These are phyloP conservation scores for Stemphylium vesicarium DNA, from an alignment of 2,329 filamentous ascomycete species.

Conservation along the genomic window DNA sequence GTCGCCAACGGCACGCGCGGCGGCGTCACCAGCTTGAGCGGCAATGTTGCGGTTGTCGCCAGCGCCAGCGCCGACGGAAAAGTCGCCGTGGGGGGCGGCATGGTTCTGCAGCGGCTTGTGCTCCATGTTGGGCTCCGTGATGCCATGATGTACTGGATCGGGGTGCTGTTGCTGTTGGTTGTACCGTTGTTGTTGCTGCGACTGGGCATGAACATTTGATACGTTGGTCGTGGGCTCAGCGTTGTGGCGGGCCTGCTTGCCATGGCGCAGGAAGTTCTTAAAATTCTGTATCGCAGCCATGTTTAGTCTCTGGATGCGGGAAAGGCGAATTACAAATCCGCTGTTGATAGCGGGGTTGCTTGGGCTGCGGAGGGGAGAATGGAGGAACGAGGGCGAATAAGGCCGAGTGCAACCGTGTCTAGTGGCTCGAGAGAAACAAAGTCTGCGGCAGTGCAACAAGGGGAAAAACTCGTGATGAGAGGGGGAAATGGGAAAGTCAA, in stretches of 20 bases:
- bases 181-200: constrained; percentile 66
- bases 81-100: constrained; percentile 60
- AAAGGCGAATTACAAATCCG: constrained; percentile 21
- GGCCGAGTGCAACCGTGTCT: constrained; percentile 25
- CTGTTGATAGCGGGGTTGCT: constrained; percentile 25
- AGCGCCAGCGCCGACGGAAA: constrained; percentile 67
- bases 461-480: constrained; percentile 11
- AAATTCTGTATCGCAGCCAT: constrained; percentile 88
- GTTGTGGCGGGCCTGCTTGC: constrained; percentile 85
- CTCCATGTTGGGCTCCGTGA: constrained; percentile 64
- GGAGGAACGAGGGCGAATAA: constrained; percentile 7
- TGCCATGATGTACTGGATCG: constrained; percentile 61
- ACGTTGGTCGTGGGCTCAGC: constrained; percentile 68
- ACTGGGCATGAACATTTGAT: constrained; percentile 65
- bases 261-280: constrained; percentile 98
- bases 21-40: constrained; percentile 70
- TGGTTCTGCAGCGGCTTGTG: constrained; percentile 62
- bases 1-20: constrained; percentile 67
- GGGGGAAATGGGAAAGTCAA: constrained; percentile 15
- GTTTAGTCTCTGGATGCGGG: constrained; percentile 22
- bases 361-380: constrained; percentile 20
- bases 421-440: constrained; percentile 11
- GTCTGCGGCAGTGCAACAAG: constrained; percentile 19
- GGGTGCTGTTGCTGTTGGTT: constrained; percentile 46
- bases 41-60: constrained; percentile 69